phyloP scores from a whole-genome alignment of 2,329 filamentous ascomycete species.

The Teratosphaeria destructans region DNA sequence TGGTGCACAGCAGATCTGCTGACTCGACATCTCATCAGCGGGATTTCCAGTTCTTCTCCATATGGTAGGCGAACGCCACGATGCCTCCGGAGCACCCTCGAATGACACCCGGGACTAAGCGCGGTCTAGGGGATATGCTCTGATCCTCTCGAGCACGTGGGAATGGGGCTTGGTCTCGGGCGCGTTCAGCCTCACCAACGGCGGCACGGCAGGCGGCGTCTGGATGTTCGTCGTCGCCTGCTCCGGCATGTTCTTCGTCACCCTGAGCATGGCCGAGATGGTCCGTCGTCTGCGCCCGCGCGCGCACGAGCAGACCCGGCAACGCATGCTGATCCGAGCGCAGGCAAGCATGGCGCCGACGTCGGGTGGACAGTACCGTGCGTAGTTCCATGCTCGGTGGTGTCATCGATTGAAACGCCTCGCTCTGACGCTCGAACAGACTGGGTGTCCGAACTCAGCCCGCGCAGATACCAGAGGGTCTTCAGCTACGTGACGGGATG shows the following conservation, averaged over 20 bases:
- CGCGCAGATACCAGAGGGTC: not conserved
- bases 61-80: too few relatives aligned
- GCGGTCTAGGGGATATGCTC: too few relatives aligned
- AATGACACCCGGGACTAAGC: not conserved
- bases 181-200: slow-evolving; percentile 3
- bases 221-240: slow-evolving; percentile 3
- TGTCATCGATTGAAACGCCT: too few relatives aligned
- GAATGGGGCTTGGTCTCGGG: not conserved
- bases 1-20: too few relatives aligned
- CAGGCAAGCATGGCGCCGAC: slow-evolving; percentile 3
- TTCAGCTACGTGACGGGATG: slow-evolving; percentile 13
- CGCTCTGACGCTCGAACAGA: not conserved
- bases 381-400: not conserved
- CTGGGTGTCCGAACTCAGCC: not conserved
- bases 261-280: slow-evolving; percentile 1
- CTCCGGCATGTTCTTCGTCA: slow-evolving; percentile 2
- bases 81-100: not conserved
- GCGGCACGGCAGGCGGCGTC: slow-evolving; percentile 4
- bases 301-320: too few relatives aligned
- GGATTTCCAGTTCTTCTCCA: too few relatives aligned
- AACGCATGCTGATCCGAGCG: not conserved
- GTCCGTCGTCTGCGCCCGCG: too few relatives aligned
- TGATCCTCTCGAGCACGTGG: not conserved
- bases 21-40: too few relatives aligned
- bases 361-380: slow-evolving; percentile 5